A percentile compares a stretch with the other conserved stretches of the same genome.
Evolutionary conservation across 2,329 filamentous ascomycete genomes (phyloP).

Genomic region (Periconia sp.): DNA sequence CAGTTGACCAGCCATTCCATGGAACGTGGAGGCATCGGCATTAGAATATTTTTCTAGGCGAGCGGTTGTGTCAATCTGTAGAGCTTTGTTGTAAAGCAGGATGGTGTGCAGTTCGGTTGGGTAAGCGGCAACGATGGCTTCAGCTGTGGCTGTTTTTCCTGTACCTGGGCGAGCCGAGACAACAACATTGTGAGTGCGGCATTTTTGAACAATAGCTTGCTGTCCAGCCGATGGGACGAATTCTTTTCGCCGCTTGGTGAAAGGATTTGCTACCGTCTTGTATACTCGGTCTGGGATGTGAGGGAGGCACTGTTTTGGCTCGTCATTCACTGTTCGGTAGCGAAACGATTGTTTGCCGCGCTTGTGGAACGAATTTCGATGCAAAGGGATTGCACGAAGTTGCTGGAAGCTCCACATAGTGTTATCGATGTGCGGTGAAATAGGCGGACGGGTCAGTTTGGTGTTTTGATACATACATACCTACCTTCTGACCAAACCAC

Average conservation of each 20-base stretch:
- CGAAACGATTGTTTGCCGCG: not conserved
- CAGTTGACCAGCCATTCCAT: conserved; percentile 9
- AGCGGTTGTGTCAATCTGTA: conserved; percentile 8
- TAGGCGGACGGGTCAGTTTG: too few species aligned
- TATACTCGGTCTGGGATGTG: not conserved
- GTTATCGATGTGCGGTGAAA: not conserved
- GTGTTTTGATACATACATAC: too few species aligned
- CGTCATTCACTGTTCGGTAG: not conserved
- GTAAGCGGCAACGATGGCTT: conserved; percentile 12
- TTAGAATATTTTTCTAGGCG: conserved; percentile 7
- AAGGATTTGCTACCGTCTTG: not conserved
- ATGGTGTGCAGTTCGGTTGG: conserved; percentile 7
- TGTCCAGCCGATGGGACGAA: conserved; percentile 8
- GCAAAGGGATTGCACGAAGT: not conserved
- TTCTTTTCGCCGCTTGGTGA: not conserved
- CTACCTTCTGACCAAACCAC: too few species aligned
- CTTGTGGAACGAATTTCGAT: not conserved
- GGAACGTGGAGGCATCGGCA: conserved; percentile 7
- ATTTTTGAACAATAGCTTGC: conserved; percentile 8
- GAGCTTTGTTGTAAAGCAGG: conserved; percentile 11
- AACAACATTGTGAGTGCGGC: conserved; percentile 9
- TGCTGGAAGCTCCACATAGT: not conserved
- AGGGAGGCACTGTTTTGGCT: not conserved
- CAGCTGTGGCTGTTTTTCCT: conserved; percentile 13
- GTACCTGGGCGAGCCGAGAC: conserved; percentile 11